Evolutionary conservation across 2,329 filamentous ascomycete species (phyloP).

Genomic region (Amauroascus niger): DNA sequence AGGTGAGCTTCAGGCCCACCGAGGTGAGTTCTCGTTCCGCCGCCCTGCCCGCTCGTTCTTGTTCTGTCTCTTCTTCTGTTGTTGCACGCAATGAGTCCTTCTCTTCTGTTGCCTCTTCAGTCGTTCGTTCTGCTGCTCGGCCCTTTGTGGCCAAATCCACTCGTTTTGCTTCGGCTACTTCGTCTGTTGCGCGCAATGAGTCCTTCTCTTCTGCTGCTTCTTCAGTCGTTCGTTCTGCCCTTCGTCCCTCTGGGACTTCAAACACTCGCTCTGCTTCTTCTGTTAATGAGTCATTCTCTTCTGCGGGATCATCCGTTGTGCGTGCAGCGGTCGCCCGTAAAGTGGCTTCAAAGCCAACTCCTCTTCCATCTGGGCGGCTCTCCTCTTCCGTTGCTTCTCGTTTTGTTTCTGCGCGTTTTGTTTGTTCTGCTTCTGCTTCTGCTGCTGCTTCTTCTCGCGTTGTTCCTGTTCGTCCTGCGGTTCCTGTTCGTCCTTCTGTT

Average conservation of each 20-base stretch:
- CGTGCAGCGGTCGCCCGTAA: not conserved
- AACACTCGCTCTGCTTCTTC: not conserved
- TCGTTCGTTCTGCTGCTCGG: not conserved
- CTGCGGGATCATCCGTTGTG: not conserved
- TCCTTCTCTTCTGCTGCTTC: not conserved
- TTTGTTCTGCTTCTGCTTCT: conserved; percentile 7
- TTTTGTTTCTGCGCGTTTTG: conserved; percentile 11
- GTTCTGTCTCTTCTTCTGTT: not conserved
- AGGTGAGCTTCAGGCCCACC: conserved; percentile 4
- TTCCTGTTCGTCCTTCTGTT: too few relatives aligned
- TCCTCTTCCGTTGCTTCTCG: not conserved
- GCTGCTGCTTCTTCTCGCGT: conserved; percentile 5
- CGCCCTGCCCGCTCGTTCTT: not conserved
- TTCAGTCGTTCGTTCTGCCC: not conserved
- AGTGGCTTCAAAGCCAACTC: not conserved
- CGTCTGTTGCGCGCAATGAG: conserved; percentile 2
- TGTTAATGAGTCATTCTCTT: not conserved
- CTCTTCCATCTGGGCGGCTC: not conserved
- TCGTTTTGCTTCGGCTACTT: not conserved
- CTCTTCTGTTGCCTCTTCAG: conserved; percentile 3
- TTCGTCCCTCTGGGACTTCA: not conserved
- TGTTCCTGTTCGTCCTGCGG: too few relatives aligned
- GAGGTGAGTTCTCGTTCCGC: not conserved
- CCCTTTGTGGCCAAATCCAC: not conserved
- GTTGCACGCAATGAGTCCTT: conserved; percentile 2